Evolutionary conservation across 208 protist genomes (phyloP).

Genomic region (Leishmania aethiopica): DNA sequence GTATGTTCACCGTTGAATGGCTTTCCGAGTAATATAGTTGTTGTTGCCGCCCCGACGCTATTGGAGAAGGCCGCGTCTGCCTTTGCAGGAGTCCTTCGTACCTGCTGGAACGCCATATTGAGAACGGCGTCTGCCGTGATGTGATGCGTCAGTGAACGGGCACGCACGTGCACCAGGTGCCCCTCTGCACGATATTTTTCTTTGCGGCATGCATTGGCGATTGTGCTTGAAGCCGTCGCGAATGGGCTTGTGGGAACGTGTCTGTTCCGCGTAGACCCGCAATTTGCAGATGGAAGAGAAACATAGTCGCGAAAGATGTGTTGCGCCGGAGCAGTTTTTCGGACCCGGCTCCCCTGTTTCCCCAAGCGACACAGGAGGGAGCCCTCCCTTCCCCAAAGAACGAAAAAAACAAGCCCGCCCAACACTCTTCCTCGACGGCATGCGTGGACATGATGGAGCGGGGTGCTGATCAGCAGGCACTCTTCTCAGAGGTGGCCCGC

Average conservation of each 20-base stretch:
- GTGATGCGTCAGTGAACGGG: not conserved
- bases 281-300: not conserved
- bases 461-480: not conserved
- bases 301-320: not conserved
- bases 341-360: not conserved
- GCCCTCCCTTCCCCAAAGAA: too few relatives aligned
- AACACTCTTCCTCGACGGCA: not conserved
- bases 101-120: not conserved
- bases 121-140: not conserved
- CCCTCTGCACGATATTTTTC: not conserved
- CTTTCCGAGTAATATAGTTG: not conserved
- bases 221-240: not conserved
- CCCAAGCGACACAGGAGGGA: not conserved
- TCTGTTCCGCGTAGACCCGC: not conserved
- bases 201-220: not conserved
- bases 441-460: not conserved
- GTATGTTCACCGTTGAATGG: not conserved
- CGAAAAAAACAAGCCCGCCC: not conserved
- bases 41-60: not conserved
- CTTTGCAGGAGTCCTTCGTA: not conserved
- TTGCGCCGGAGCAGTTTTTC: not conserved
- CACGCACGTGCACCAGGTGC: not conserved
- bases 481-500: not conserved
- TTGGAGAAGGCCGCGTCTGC: not conserved
- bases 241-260: not conserved